Evolutionary conservation across 2,329 filamentous ascomycete genomes (phyloP), one percentile per base, ranked within the genome.

Genomic region (Fusarium verrucosum): DNA sequence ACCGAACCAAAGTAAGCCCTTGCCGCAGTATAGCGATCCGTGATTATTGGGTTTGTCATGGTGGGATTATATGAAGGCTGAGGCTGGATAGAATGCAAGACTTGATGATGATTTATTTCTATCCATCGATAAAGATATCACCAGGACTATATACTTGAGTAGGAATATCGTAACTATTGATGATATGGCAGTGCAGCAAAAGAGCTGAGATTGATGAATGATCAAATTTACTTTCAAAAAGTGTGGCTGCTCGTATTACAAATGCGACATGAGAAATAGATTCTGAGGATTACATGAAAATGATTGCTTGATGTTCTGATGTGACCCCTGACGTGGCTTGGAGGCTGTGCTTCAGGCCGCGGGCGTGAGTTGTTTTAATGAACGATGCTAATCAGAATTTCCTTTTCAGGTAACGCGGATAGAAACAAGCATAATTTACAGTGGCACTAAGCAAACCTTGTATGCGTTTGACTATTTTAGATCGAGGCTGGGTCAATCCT

Each of bases 391-490:
- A 49, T 49, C 45, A 49, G 3, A n/a, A 49, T 49, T 49, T 20
- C 45, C 45, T 5, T 1, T 49, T 49, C 22, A 1, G 45, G 45
- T 4, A 49, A 26, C n/a, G 17, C 17, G 23, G 10, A 41, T 41
- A 10, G 14, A 17, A 49, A 38, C 45, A 41, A 49, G 33, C 45
- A 26, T 41, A 49, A 49, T 47, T 47, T 47, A 40, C 4, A n/a
- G 43, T 36, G 23, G 23, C 17, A 17, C 36, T 36, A 36, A 4
- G 16, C 19, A 46, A 46, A 35, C 23, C 23, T 23, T 23, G 23
- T 5, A 23, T 23, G 23, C 5, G 5, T 8, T 23, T 23, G 23
- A 23, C 8, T 5, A 23, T 23, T 23, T 23, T 23, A 23, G 8
- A 5, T 23, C 23, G 23, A 23, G 23, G 23, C 23, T 23, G 23